Percentiles rank a stretch among this genome's conserved stretches.
Evolutionary conservation across 1,284 basidiomycete genomes (phyloP).

Genomic region (Marasmius sp.): DNA sequence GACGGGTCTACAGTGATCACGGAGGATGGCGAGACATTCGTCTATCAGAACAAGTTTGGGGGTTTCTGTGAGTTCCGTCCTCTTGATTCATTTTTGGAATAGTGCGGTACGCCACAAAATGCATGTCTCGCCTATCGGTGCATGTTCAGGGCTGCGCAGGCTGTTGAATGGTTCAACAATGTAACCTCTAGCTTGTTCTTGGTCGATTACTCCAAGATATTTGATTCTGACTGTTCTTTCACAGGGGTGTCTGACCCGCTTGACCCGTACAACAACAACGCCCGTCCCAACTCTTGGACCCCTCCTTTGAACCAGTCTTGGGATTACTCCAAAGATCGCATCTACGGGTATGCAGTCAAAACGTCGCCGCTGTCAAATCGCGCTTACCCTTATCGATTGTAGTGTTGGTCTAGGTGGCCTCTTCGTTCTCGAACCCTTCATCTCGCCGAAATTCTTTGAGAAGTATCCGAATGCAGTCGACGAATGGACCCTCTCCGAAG

Average conservation of each 20-base stretch:
- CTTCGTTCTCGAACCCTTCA: constrained; percentile 80
- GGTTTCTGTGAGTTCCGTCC: constrained; percentile 43
- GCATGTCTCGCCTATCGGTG: not conserved
- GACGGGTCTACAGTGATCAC: constrained; percentile 47
- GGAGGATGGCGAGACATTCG: constrained; percentile 52
- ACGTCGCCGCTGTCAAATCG: not conserved
- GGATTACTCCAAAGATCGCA: constrained; percentile 49
- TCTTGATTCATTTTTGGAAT: not conserved
- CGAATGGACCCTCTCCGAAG: constrained; percentile 73
- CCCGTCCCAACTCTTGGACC: constrained; percentile 62
- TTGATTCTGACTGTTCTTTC: not conserved
- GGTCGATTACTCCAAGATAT: not conserved
- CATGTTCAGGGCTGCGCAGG: not conserved
- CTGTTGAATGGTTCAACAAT: not conserved
- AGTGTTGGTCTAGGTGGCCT: constrained; percentile 74
- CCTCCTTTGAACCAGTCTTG: constrained; percentile 65
- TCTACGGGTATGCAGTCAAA: constrained; percentile 32
- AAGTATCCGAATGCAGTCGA: constrained; percentile 63
- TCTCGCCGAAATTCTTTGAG: constrained; percentile 77
- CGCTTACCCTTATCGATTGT: not conserved
- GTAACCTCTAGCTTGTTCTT: not conserved
- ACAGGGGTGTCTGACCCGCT: constrained; percentile 50
- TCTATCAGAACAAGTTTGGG: constrained; percentile 53
- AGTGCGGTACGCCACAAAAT: not conserved
- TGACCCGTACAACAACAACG: constrained; percentile 66